Evolutionary conservation across 2,329 filamentous ascomycete species (phyloP), one percentile per base, ranked within the genome.

Genomic region (Verticillium nonalfalfae): DNA sequence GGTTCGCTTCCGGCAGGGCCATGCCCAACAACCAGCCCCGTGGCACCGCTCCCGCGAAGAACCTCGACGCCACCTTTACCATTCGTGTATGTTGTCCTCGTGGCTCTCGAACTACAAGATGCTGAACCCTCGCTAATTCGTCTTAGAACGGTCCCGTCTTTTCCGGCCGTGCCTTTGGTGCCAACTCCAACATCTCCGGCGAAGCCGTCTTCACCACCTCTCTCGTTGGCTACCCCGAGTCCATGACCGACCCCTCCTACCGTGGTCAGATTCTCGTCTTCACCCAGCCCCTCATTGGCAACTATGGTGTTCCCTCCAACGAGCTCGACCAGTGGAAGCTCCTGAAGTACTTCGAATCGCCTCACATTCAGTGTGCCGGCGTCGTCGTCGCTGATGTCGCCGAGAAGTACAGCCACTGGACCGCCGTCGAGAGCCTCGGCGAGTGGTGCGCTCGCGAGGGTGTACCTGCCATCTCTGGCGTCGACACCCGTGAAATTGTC

Each of bases 131-230:
- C 31, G 26, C n/a, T 52, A 21, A 21, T 21, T 26, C 11, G 13
- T 64, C 63, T 38, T 72, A 93, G 87, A 92, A 97, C 80, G 95
- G 95, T 64, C 95, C 95, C 55, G 89, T 98, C 73, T 98, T 97
- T 82, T 91, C 92, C 70, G 95, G 95, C 74, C 97, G 91, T 74
- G 96, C 94, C 63, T 99, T 98, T 71, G 95, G 95, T 71, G 95
- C 95, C 73, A 95, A 96, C 76, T 86, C 90, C 75, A 99, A 97
- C 83, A 91, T 98, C 74, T 97, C 93, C 66, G 95, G 95, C 69
- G 95, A 99, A 81, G 95, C 95, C 56, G 95, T 98, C 75, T 99
- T 99, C 83, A 98, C 95, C 65, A 98, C 95, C 64, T 97, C 94
- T 31, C 87, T 98, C 61, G 95, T 99, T 63, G 95, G 95, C 71